Base-by-base conservation (phyloP, 495 filamentous ascomycete genomes). In the Elaphomyces granulatus region DNA sequence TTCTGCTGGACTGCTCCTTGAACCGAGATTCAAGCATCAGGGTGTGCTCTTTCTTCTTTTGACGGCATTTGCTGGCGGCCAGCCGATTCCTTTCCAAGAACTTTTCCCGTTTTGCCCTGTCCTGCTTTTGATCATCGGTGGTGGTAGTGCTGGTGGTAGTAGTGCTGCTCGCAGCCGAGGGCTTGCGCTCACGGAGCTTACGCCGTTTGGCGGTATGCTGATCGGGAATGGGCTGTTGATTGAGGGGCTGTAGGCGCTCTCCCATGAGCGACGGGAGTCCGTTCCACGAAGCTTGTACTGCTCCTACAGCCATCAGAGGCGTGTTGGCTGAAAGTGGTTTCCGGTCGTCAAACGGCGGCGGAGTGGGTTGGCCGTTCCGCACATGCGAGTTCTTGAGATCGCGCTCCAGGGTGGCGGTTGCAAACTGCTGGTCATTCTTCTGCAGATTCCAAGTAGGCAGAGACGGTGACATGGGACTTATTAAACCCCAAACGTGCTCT, bases 61-160 rank as follows among this genome's bases (percentile, higher is more conserved):
- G 73, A 1, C 82, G 70, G 51, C 81, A 86, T 49, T 86, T 86
- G 52, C 71, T 80, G 0, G 82, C 82, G 10, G 82, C 82, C 6
- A 83, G 51, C 9, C 82, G 70, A 53, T 87, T 87, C 15, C 78
- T 70, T 48, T 86, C 78, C 17, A 85, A 66, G 48, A 80, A 77
- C 66, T 64, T 62, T 20, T 58, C 57, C 8, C 61, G 54, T 37
- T 63, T 60, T 2, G 45, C 50, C 12, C 48, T 48, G 7, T 59
- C 55, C 4, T 49, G 50, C 2, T 43, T 49, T 1, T 49, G 47
- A n/a, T 45, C 47, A 15, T 58, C 53, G 20, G 50, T 49, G 1
- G 56, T 45, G 10, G 45, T 46, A 0, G 49, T 48, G 33, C 42
- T 43, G 41, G 20, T 42, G 18, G 31, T 30, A 2, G 40, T 36